Evolutionary conservation across 148 eudicot genomes (phyloP), one percentile per base, ranked within the genome.

Genomic region (Camellia sinensis): DNA sequence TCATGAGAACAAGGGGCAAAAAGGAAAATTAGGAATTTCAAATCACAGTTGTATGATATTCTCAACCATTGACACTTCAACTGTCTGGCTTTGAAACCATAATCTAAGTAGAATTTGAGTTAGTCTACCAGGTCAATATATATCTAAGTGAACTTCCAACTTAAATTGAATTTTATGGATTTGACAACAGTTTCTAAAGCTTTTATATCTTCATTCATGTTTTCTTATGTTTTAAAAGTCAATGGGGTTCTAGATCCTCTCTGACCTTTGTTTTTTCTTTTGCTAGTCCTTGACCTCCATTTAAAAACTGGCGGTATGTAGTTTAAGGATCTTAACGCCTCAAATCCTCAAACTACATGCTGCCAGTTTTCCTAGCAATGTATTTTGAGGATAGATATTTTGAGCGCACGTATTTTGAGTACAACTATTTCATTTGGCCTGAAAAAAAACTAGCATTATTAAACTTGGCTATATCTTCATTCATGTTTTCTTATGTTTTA

Each of bases 391-490:
- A 46, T 46, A 46, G 7, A 46, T 46, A 46, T 46, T 46, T 48
- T 48, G 52, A 48, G 5, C 6, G 62, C 44, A 50, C 21, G 57
- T 54, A 7, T 53, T 50, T 40, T 12, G 66, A 53, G 17, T n/a
- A 40, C 11, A 45, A 13, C 17, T 60, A 60, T 60, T 52, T 76
- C 66, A 19, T 12, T 29, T 75, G 64, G 17, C 52, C 66, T n/a
- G 11, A 63, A n/a, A 77, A 29, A 40, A 81, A 72, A 67, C 18
- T 12, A 76, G 8, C 3, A 57, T 18, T 11, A 21, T 50, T 19
- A 67, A 21, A 72, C 63, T 80, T 37, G 73, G 78, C 77, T 29
- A 64, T 6, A 19, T 6, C 37, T 64, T 64, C 41, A 64, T 21
- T 64, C 40, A 21, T 3, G 11, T 8, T 2, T 9, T 64, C 2